Conservation (phyloP, 208 protist genomes). For the Crithidia thermophila region DNA sequence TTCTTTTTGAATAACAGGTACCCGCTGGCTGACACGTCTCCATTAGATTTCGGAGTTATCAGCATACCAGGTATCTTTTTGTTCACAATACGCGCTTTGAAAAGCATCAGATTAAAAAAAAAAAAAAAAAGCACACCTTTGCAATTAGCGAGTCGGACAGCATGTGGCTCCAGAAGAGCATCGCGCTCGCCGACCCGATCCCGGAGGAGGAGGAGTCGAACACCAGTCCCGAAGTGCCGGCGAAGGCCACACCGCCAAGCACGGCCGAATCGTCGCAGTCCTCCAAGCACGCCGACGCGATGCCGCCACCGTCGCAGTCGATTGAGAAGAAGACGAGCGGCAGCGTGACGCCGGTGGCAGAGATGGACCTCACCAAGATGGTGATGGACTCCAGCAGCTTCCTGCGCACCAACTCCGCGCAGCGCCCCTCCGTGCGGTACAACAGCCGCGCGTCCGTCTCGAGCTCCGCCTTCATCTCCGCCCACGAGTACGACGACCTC, state of each 20-base stretch:
- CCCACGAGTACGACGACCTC: conserved; percentile 86
- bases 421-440: conserved; percentile 49
- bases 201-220: conserved; percentile 36
- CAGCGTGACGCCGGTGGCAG: too few species aligned
- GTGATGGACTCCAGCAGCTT: conserved; percentile 51
- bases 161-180: conserved; percentile 87
- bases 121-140: not conserved
- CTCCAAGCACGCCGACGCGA: conserved; percentile 7
- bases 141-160: conserved; percentile 52
- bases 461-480: conserved; percentile 62
- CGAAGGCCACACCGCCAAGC: not conserved
- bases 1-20: too few species aligned
- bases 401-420: conserved; percentile 31
- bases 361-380: conserved; percentile 71
- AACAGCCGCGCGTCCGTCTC: conserved; percentile 57
- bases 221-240: not conserved
- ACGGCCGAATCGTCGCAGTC: not conserved
- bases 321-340: conserved; percentile 15
- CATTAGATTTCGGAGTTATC: too few species aligned
- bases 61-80: too few species aligned
- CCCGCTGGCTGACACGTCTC: too few species aligned
- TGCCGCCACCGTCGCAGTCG: conserved; percentile 14
- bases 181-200: conserved; percentile 73
- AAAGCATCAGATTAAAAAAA: not conserved
- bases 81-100: too few species aligned